Evolutionary conservation across 1,284 basidiomycete genomes (phyloP).

Genomic region (Rhizoctonia solani): DNA sequence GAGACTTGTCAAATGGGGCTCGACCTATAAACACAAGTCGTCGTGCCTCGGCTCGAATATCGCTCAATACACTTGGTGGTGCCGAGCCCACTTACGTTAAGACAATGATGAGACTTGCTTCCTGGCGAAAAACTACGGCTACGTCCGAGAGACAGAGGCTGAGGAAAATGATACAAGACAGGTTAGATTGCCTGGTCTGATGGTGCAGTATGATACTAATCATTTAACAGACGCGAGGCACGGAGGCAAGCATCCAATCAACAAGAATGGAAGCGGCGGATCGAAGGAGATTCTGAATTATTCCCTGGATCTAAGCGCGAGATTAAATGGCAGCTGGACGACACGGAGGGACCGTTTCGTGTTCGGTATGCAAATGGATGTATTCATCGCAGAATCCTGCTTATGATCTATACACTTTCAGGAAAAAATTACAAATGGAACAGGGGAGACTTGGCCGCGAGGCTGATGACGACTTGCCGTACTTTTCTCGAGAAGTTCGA

Average conservation of each 20-base stretch:
- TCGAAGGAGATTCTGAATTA: constrained; percentile 74
- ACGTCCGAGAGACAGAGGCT: constrained; percentile 68
- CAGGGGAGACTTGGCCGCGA: constrained; percentile 53
- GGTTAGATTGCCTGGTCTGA: constrained; percentile 52
- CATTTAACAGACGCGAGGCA: constrained; percentile 62
- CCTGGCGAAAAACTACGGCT: constrained; percentile 71
- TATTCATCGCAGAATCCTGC: neutral
- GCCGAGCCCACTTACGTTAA: constrained; percentile 32
- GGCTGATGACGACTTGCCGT: constrained; percentile 49
- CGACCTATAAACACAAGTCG: constrained; percentile 2
- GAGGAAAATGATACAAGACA: constrained; percentile 69
- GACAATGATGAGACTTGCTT: constrained; percentile 59
- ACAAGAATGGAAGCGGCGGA: constrained; percentile 60
- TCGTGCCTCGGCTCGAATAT: constrained; percentile 17
- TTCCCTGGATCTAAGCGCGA: constrained; percentile 39
- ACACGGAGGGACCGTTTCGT: constrained; percentile 85
- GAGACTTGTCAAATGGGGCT: constrained; percentile 16
- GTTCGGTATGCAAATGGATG: constrained; percentile 59
- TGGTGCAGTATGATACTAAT: neutral
- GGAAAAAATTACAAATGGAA: constrained; percentile 73
- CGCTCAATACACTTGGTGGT: constrained; percentile 19
- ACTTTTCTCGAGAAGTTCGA: constrained; percentile 59
- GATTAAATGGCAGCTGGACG: constrained; percentile 76
- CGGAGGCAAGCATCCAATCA: constrained; percentile 66
- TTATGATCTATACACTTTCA: constrained; percentile 42